phyloP scores from a whole-genome alignment of 148 eudicot species.

The Nyssa sinensis region DNA sequence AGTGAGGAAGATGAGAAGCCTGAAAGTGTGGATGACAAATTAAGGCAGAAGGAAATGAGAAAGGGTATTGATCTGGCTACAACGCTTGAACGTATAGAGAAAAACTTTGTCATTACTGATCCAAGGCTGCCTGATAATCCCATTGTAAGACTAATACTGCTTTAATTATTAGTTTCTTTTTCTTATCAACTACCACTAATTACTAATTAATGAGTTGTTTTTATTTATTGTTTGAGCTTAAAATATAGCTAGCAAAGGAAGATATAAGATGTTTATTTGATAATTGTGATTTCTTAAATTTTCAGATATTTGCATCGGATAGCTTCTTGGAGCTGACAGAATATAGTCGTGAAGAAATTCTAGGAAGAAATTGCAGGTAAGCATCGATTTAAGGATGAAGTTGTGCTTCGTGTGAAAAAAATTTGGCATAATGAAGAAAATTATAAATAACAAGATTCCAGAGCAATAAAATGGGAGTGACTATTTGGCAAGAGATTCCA shows the following conservation, averaged over 20 bases:
- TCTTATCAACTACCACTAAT: not conserved
- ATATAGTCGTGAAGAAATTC: slow-evolving; percentile 94
- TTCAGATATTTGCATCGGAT: slow-evolving; percentile 96
- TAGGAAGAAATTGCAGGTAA: slow-evolving; percentile 98
- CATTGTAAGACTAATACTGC: slow-evolving; percentile 57
- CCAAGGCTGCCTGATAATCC: slow-evolving; percentile 99
- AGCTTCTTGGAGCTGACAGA: slow-evolving; percentile 99
- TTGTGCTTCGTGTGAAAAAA: too few species aligned
- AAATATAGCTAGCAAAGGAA: too few species aligned
- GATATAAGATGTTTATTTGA: not conserved
- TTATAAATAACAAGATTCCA: too few species aligned
- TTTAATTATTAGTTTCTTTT: too few species aligned
- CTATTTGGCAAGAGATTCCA: too few species aligned
- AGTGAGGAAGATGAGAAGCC: slow-evolving; percentile 54
- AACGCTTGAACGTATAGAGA: slow-evolving; percentile 98
- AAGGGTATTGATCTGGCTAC: slow-evolving; percentile 99
- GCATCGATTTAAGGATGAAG: too few species aligned
- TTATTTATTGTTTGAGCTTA: not conserved
- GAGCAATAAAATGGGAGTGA: too few species aligned
- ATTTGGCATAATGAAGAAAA: too few species aligned
- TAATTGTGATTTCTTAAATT: not conserved
- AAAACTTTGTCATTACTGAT: slow-evolving; percentile 96
- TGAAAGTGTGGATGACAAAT: slow-evolving; percentile 88
- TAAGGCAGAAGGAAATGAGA: slow-evolving; percentile 89
- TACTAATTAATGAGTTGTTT: not conserved